Percentiles rank a stretch among this genome's conserved stretches.
Conservation (phyloP, 2,329 filamentous ascomycete genomes). For the Venturia pyrina region DNA sequence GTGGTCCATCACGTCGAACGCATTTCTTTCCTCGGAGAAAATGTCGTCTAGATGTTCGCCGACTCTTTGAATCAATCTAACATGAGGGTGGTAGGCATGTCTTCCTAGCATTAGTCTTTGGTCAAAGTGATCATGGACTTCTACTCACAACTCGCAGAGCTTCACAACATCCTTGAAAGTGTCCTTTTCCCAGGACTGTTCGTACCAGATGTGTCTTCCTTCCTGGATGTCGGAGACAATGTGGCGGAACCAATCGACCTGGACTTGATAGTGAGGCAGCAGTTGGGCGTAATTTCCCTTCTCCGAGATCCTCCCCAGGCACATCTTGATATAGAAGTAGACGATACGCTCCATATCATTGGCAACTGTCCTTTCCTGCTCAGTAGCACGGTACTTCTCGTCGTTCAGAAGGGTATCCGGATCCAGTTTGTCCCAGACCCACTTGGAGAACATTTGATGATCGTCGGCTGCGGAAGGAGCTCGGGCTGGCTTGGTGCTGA, state of each 20-base stretch:
- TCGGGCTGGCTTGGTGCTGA: background rate
- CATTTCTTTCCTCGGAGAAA: background rate
- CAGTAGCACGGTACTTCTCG: constrained; percentile 3
- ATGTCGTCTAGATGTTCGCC: constrained; percentile 3
- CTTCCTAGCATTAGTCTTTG: background rate
- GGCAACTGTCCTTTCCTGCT: background rate
- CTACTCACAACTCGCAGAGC: background rate
- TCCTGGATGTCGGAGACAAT: background rate
- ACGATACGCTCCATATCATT: constrained; percentile 2
- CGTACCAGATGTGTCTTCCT: background rate
- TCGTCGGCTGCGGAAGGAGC: background rate
- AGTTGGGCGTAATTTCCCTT: background rate
- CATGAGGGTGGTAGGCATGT: constrained; percentile 2
- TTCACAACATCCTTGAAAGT: background rate
- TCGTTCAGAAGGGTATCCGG: background rate
- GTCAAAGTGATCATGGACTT: background rate
- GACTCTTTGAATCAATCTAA: background rate
- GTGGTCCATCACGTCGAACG: background rate
- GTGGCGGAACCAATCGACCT: constrained; percentile 1
- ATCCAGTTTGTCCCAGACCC: background rate
- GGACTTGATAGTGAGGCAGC: background rate
- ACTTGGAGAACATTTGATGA: background rate
- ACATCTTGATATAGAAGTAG: background rate
- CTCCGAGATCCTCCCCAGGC: background rate
- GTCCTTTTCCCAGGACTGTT: background rate